Evolutionary conservation across 1,284 basidiomycete species (phyloP).

Genomic region (Macrocybe sp.): DNA sequence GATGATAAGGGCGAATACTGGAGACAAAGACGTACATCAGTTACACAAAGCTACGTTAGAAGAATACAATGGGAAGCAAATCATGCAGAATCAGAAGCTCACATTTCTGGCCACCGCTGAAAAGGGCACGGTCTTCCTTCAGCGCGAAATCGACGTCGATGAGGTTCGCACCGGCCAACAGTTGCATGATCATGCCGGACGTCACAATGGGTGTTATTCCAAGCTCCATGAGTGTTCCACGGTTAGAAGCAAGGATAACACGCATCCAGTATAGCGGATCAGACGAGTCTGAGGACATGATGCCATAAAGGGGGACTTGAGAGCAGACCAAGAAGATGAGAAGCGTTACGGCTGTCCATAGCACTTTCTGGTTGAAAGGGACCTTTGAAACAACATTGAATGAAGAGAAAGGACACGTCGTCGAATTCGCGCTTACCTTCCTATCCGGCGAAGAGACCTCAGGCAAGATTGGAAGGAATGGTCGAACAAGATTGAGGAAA

Average conservation of each 20-base stretch:
- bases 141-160: conserved; percentile 97
- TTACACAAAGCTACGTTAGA: background rate
- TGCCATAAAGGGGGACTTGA: conserved; percentile 94
- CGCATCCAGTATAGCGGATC: conserved; percentile 99
- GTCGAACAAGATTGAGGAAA: conserved; percentile 93
- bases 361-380: conserved; percentile 92
- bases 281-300: conserved; percentile 97
- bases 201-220: conserved; percentile 98
- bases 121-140: conserved; percentile 96
- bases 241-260: conserved; percentile 97
- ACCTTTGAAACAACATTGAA: conserved; percentile 45
- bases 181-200: conserved; percentile 99
- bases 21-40: background rate
- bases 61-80: background rate
- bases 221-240: conserved; percentile 98
- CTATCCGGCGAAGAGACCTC: conserved; percentile 96
- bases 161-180: conserved; percentile 94
- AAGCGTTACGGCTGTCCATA: conserved; percentile 97
- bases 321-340: conserved; percentile 98
- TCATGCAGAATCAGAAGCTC: conserved; percentile 26
- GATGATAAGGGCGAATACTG: conserved; percentile 96
- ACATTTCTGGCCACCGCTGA: conserved; percentile 97
- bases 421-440: conserved; percentile 52
- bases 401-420: conserved; percentile 11
- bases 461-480: conserved; percentile 89